Evolutionary conservation across 2,329 filamentous ascomycete species (phyloP).

Genomic region (Rugonectria rugulosa): DNA sequence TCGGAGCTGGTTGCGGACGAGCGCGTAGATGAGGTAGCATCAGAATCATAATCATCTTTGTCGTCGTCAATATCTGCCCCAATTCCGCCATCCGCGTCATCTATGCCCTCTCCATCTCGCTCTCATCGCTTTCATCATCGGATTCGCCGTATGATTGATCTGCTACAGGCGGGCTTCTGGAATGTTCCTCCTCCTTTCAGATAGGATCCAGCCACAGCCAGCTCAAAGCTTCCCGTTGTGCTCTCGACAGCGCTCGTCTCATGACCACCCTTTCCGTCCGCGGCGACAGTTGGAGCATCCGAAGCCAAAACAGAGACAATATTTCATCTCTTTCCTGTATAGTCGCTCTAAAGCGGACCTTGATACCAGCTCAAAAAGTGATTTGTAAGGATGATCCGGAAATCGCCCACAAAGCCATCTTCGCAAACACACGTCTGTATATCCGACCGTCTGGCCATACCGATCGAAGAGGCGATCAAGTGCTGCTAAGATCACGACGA

Average conservation of each 20-base stretch:
- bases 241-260: not conserved
- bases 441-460: constrained; percentile 7
- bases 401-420: constrained; percentile 8
- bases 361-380: constrained; percentile 7
- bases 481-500: not conserved
- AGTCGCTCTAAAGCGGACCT: not conserved
- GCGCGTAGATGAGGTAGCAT: not conserved
- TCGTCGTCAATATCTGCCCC: not conserved
- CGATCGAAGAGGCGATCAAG: not conserved
- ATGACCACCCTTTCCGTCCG: not conserved
- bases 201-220: constrained; percentile 2
- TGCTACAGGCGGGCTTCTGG: not conserved
- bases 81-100: not conserved
- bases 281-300: not conserved
- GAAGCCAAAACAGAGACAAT: constrained; percentile 7
- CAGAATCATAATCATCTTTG: not conserved
- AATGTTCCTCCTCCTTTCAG: not conserved
- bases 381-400: constrained; percentile 10
- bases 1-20: not conserved
- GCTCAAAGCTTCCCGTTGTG: not conserved
- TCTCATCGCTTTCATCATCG: not conserved
- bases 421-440: constrained; percentile 3
- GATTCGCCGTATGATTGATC: not conserved
- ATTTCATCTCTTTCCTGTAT: constrained; percentile 10
- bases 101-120: not conserved